A percentile compares a stretch with the other conserved stretches of the same genome.
These are phyloP conservation scores for Colletotrichum navitas DNA, from an alignment of 2,329 filamentous ascomycete genomes.

Conservation along the genomic window DNA sequence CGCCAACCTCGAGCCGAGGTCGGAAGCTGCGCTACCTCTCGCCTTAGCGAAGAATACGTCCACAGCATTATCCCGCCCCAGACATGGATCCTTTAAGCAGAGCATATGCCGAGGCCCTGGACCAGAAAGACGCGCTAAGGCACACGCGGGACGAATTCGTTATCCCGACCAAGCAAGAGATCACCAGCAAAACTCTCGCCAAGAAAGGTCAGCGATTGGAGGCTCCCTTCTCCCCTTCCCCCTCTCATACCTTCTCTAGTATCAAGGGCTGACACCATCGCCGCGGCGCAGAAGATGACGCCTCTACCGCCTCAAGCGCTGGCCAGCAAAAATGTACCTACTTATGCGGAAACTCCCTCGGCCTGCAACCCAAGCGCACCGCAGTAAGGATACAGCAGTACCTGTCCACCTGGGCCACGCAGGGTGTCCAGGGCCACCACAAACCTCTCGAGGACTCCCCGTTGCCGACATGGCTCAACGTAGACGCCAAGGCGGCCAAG, in stretches of 20 bases:
- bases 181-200: constrained; percentile 48
- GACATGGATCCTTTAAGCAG: constrained; percentile 29
- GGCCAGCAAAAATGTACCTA: constrained; percentile 69
- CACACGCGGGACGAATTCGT: constrained; percentile 75
- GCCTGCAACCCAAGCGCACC: constrained; percentile 78
- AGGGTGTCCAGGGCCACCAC: constrained; percentile 87
- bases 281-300: constrained; percentile 13
- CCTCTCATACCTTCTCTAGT: not conserved
- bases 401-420: constrained; percentile 81
- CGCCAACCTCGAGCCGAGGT: constrained; percentile 19
- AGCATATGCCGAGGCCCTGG: constrained; percentile 53
- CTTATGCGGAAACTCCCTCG: constrained; percentile 91
- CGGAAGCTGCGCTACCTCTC: not conserved
- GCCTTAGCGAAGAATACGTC: constrained; percentile 2
- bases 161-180: constrained; percentile 67
- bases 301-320: not conserved
- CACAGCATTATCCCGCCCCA: not conserved
- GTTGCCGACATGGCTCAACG: constrained; percentile 78
- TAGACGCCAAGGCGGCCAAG: constrained; percentile 75
- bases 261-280: constrained; percentile 36
- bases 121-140: constrained; percentile 67
- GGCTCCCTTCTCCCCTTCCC: not conserved
- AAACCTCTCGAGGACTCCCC: constrained; percentile 74
- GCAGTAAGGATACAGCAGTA: constrained; percentile 74
- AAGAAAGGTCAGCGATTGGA: constrained; percentile 40